Base-by-base conservation (phyloP, 495 filamentous ascomycete genomes). In the Trichodelitschia bisporula region DNA sequence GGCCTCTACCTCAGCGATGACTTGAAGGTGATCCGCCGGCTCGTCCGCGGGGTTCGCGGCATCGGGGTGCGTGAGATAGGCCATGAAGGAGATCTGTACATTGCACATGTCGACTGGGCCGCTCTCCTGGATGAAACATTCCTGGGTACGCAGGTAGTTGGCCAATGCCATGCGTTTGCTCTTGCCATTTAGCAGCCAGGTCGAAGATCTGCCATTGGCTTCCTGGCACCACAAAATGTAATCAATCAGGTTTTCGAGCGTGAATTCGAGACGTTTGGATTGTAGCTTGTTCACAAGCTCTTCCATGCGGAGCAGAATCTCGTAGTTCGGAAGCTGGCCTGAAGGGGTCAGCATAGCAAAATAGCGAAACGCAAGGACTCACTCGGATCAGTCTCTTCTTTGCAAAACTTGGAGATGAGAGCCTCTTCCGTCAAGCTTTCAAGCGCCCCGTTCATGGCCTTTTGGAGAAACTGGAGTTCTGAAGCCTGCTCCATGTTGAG, bases 381-480 rank as follows among this genome's bases (percentile, higher is more conserved):
- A 20, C 29, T 15, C 9, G 10, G 8, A 8, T 15, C 10, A 11
- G 10, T 6, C 6, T 15, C 6, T 6, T 8, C 6, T 6, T 29
- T 14, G 8, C 14, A 9, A 8, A 11, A 29, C 6, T 15, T 29
- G 8, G 10, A 11, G 15, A 15, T 11, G 15, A 29, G 27, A 14
- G 8, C 10, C 15, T 15, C 14, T 9, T 8, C 10, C 10, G 15
- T 21, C 5, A 9, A 21, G 4, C 23, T 23, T 17, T 40, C 40
- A n/a, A 45, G 15, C 4, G 23, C 19, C 6, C 21, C 16, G 18
- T 38, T 24, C 34, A 46, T 38, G 2, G 26, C 3, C 9, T 13
- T 26, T 17, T 40, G 35, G 40, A 40, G 43, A 11, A 33, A 29
- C 12, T 6, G 12, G 19, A 46, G 23, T 15, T 46, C 43, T 1